phyloP scores from a whole-genome alignment of 345 rosid species.

The Brassica juncea region DNA sequence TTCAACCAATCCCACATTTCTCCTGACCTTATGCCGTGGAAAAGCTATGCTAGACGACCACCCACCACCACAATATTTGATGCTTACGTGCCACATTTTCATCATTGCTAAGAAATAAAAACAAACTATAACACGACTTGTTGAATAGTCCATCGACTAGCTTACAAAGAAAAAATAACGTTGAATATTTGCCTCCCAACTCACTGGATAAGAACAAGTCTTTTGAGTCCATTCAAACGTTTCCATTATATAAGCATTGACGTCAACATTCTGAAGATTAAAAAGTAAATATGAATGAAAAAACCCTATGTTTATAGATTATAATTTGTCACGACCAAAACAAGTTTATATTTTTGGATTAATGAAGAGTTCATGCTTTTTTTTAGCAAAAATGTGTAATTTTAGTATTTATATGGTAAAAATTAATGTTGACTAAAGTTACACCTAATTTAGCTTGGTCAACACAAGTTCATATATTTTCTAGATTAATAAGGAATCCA shows the following conservation, averaged over 20 bases:
- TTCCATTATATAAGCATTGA: slow-evolving; percentile 14
- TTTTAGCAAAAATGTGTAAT: no score
- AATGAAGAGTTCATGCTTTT: no score
- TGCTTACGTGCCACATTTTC: slow-evolving; percentile 16
- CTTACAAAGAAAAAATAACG: slow-evolving; percentile 26
- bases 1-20: slow-evolving; percentile 34
- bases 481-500: no score
- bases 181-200: slow-evolving; percentile 22
- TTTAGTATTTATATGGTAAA: no score
- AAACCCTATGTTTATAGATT: no score
- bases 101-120: background rate
- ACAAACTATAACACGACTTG: background rate
- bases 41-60: background rate
- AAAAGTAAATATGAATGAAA: no score
- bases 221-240: slow-evolving; percentile 24
- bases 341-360: no score
- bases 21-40: slow-evolving; percentile 28
- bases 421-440: no score
- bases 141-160: slow-evolving; percentile 21
- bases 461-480: no score
- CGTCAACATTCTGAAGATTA: background rate
- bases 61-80: no score
- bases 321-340: no score
- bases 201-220: slow-evolving; percentile 32
- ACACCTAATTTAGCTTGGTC: no score